These are phyloP conservation scores for Sungouiella blattae DNA, from an alignment of 805 yeast species.

Conservation along the genomic window DNA sequence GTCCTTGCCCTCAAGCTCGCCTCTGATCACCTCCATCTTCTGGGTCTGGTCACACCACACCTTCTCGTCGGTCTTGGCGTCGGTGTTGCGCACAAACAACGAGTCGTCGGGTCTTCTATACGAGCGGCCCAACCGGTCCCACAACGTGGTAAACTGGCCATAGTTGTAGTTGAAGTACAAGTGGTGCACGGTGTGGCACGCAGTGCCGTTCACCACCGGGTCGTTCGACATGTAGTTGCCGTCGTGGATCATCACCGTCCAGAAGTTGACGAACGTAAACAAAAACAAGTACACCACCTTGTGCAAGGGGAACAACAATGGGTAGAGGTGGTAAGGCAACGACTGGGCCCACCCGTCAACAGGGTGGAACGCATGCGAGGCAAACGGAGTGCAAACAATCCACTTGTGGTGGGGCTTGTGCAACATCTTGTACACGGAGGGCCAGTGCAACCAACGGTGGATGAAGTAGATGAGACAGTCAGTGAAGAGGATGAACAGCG, in stretches of 20 bases:
- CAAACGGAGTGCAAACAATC: constrained; percentile 98
- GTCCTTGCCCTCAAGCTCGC: constrained; percentile 70
- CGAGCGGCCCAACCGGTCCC: constrained; percentile 95
- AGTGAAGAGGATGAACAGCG: constrained; percentile 83
- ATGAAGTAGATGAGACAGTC: constrained; percentile 89
- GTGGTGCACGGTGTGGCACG: constrained; percentile 97
- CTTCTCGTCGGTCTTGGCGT: constrained; percentile 52
- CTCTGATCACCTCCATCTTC: constrained; percentile 76
- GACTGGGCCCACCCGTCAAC: constrained; percentile 94
- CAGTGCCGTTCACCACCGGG: constrained; percentile 94
- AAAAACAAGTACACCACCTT: constrained; percentile 76
- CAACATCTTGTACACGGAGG: constrained; percentile 73
- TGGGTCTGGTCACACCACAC: constrained; percentile 70
- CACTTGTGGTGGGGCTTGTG: constrained; percentile 99
- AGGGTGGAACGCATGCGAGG: constrained; percentile 98
- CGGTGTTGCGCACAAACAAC: constrained; percentile 56
- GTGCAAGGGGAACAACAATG: constrained; percentile 89
- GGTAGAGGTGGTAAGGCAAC: constrained; percentile 88
- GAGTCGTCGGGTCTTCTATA: constrained; percentile 90
- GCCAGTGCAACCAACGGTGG: constrained; percentile 94
- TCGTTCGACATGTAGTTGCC: constrained; percentile 93
- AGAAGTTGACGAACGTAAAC: constrained; percentile 89
- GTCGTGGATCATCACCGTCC: constrained; percentile 99
- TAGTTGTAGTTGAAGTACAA: constrained; percentile 96
- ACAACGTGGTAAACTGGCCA: constrained; percentile 95